Conservation (phyloP, 1,139 yeast genomes). For the Sugiyamaella pinicola region DNA sequence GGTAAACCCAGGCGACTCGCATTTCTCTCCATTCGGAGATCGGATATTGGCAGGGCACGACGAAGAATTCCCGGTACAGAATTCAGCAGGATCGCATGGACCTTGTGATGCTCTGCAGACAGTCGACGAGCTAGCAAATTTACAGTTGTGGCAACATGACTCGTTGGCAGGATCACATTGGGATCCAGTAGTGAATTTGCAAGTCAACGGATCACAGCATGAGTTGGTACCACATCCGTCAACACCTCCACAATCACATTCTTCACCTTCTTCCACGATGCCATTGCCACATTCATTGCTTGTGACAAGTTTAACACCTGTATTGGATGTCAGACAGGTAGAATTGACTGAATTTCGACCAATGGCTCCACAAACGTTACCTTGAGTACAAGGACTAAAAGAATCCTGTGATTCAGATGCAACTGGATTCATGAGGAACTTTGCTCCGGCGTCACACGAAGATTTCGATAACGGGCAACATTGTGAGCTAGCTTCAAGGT, state of each 20-base stretch:
- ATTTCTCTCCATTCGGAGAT: conserved; percentile 39
- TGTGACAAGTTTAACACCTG: conserved; percentile 41
- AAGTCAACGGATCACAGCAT: conserved; percentile 46
- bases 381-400: conserved; percentile 44
- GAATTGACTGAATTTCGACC: conserved; percentile 39
- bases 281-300: conserved; percentile 46
- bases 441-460: conserved; percentile 42
- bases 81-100: conserved; percentile 44
- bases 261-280: conserved; percentile 47
- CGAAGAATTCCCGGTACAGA: conserved; percentile 44
- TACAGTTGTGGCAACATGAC: conserved; percentile 42
- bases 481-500: conserved; percentile 35
- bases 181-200: conserved; percentile 41
- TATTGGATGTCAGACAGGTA: conserved; percentile 42
- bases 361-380: conserved; percentile 43
- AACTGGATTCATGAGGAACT: conserved; percentile 46
- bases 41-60: conserved; percentile 40
- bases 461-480: conserved; percentile 43
- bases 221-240: conserved; percentile 41
- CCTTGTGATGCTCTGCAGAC: conserved; percentile 43
- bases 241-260: conserved; percentile 47
- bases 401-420: conserved; percentile 38
- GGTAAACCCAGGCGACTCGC: conserved; percentile 30
- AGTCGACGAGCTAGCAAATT: conserved; percentile 37
- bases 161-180: conserved; percentile 45